Evolutionary conservation across 768 basidiomycete species (phyloP).

Genomic region (Boletus patriciae): DNA sequence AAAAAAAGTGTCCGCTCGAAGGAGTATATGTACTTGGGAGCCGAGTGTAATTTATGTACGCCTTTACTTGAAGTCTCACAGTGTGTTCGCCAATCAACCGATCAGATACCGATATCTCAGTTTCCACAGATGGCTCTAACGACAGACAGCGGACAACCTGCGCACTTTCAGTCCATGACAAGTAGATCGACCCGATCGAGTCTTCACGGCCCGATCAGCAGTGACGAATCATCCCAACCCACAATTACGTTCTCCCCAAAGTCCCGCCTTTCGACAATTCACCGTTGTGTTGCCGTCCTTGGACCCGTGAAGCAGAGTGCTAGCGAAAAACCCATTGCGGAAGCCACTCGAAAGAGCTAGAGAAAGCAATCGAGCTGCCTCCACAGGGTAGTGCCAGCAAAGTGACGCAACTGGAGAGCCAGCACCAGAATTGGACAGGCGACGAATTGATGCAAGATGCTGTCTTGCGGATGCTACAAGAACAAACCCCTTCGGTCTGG

Average conservation of each 20-base stretch:
- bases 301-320: slow-evolving; percentile 32
- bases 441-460: slow-evolving; percentile 70
- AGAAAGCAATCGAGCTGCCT: slow-evolving; percentile 16
- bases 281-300: slow-evolving; percentile 2
- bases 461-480: slow-evolving; percentile 84
- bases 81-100: not conserved
- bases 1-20: not conserved
- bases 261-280: not conserved
- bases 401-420: slow-evolving; percentile 38
- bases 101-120: not conserved
- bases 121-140: not conserved
- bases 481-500: slow-evolving; percentile 78
- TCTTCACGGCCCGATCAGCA: not conserved
- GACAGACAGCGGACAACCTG: not conserved
- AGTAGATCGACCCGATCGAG: not conserved
- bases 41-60: not conserved
- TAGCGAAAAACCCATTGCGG: slow-evolving; percentile 64
- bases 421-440: slow-evolving; percentile 72
- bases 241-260: not conserved
- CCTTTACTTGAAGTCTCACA: not conserved
- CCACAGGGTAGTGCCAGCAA: slow-evolving; percentile 16
- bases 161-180: not conserved
- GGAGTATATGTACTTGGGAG: not conserved
- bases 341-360: slow-evolving; percentile 56
- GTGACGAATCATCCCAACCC: not conserved